These are phyloP conservation scores for Picocystis sp. DNA, from an alignment of 163 green algal species.

Conservation along the genomic window DNA sequence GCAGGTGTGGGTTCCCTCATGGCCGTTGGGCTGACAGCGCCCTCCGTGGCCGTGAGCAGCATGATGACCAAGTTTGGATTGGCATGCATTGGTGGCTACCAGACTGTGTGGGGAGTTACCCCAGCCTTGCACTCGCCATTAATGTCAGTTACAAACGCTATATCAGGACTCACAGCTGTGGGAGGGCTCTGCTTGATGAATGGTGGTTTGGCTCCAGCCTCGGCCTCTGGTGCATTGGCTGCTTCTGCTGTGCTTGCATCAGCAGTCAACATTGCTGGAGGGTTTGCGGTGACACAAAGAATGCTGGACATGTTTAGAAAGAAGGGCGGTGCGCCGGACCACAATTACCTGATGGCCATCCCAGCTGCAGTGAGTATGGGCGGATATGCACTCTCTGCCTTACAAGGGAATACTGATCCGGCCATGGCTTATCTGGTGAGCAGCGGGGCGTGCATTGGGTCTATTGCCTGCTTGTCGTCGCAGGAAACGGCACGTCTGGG, in stretches of 20 bases:
- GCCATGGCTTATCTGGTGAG: constrained; percentile 38
- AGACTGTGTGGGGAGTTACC: constrained; percentile 58
- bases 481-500: constrained; percentile 54
- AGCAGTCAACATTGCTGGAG: constrained; percentile 64
- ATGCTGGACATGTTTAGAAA: constrained; percentile 87
- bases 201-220: constrained; percentile 28
- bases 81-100: constrained; percentile 59
- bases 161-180: constrained; percentile 50
- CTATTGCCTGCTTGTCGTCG: constrained; percentile 55
- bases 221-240: constrained; percentile 27
- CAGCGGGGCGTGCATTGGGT: constrained; percentile 47
- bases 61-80: constrained; percentile 78
- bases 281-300: constrained; percentile 25
- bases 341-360: constrained; percentile 55
- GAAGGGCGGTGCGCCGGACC: constrained; percentile 39
- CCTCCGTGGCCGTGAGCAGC: constrained; percentile 30
- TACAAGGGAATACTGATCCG: constrained; percentile 8
- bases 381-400: constrained; percentile 19
- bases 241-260: constrained; percentile 37
- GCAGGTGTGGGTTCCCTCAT: constrained; percentile 8
- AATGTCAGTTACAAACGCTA: constrained; percentile 81
- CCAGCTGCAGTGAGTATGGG: constrained; percentile 29
- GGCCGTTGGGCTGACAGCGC: constrained; percentile 11
- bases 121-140: constrained; percentile 83
- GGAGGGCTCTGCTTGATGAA: constrained; percentile 28